Conservation (phyloP, 2,329 filamentous ascomycete species). For the Epichloe amarillans region DNA sequence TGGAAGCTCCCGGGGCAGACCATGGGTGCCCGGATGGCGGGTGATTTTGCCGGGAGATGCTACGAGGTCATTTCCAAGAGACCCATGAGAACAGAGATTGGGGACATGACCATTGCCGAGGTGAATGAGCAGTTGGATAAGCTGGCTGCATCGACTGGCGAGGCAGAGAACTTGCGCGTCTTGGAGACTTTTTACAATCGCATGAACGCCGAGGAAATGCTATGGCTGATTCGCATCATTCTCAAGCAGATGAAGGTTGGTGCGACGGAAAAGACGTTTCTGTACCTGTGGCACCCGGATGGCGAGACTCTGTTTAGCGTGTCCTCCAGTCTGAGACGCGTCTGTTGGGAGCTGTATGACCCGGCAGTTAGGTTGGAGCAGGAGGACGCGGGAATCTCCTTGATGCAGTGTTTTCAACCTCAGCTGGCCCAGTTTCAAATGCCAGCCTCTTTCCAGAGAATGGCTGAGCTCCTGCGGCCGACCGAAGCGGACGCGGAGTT, state of each 20-base stretch:
- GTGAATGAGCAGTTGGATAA: conserved; percentile 78
- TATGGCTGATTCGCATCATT: conserved; percentile 91
- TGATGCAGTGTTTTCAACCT: conserved; percentile 95
- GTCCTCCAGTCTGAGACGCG: conserved; percentile 75
- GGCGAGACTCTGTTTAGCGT: conserved; percentile 73
- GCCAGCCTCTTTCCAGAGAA: conserved; percentile 61
- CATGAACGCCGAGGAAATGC: conserved; percentile 88
- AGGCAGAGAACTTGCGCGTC: conserved; percentile 73
- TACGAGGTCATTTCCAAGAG: conserved; percentile 77
- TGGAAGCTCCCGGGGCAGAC: conserved; percentile 81
- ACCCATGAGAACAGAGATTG: conserved; percentile 58
- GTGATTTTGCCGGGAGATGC: conserved; percentile 85
- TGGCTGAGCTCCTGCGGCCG: conserved; percentile 54
- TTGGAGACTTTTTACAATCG: conserved; percentile 72
- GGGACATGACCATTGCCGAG: conserved; percentile 73
- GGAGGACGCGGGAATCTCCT: conserved; percentile 57
- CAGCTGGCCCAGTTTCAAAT: conserved; percentile 89
- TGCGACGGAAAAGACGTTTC: conserved; percentile 78
- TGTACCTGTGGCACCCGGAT: conserved; percentile 72
- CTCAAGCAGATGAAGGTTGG: conserved; percentile 62
- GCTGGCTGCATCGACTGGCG: conserved; percentile 60
- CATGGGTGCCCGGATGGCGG: conserved; percentile 51
- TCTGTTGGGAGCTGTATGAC: conserved; percentile 88
- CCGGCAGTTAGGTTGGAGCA: conserved; percentile 58
- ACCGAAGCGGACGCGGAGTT: conserved; percentile 63